These are phyloP conservation scores for Zymoseptoria passerinii DNA, from an alignment of 2,329 filamentous ascomycete species.

Conservation along the genomic window DNA sequence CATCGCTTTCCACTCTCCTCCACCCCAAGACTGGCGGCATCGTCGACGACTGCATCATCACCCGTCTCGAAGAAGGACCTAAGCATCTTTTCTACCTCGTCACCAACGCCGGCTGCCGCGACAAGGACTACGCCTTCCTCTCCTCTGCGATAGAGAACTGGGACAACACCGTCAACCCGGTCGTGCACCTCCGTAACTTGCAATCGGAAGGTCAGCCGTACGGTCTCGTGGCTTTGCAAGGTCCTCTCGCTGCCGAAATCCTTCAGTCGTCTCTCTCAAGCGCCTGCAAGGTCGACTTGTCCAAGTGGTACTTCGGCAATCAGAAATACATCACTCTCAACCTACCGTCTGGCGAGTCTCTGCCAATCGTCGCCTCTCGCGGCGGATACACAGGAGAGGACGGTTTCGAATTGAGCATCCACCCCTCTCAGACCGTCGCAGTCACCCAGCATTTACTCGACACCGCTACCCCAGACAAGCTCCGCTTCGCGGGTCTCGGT, in stretches of 20 bases:
- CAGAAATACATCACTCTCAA: slow-evolving; percentile 58
- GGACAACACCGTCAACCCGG: slow-evolving; percentile 42
- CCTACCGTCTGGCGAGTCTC: slow-evolving; percentile 46
- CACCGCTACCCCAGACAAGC: slow-evolving; percentile 48
- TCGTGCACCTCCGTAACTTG: slow-evolving; percentile 25
- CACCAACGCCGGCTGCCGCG: slow-evolving; percentile 84
- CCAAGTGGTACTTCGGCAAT: slow-evolving; percentile 73
- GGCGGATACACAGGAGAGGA: slow-evolving; percentile 97
- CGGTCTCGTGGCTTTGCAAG: slow-evolving; percentile 83
- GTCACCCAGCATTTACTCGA: slow-evolving; percentile 64
- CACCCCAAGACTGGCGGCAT: slow-evolving; percentile 78
- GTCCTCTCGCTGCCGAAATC: slow-evolving; percentile 64
- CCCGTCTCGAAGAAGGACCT: slow-evolving; percentile 53
- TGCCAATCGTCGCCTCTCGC: slow-evolving; percentile 65
- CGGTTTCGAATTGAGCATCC: slow-evolving; percentile 91
- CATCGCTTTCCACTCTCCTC: slow-evolving; percentile 76
- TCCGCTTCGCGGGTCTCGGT: slow-evolving; percentile 79
- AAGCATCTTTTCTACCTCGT: slow-evolving; percentile 72
- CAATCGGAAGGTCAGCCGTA: slow-evolving; percentile 47
- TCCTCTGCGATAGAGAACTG: slow-evolving; percentile 57
- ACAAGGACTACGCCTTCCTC: slow-evolving; percentile 79
- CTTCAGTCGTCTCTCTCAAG: slow-evolving; percentile 56
- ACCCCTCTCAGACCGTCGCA: slow-evolving; percentile 53
- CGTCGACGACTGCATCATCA: slow-evolving; percentile 88
- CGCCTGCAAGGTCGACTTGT: slow-evolving; percentile 43